Conservation (phyloP, 2,329 filamentous ascomycete genomes). For the Neofusicoccum ribis region DNA sequence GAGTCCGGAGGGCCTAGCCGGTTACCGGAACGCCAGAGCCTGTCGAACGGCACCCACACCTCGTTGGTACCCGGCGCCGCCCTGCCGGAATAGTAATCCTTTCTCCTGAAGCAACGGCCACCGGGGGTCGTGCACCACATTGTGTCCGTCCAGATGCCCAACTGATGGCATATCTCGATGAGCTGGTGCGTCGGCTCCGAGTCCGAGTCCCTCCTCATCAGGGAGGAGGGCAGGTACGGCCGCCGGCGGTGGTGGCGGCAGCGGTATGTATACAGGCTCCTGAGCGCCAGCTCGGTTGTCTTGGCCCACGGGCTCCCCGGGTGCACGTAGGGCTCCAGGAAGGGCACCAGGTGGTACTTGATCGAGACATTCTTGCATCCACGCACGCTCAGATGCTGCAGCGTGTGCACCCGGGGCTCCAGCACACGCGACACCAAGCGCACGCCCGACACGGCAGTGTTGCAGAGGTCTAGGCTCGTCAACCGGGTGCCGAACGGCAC, state of each 20-base stretch:
- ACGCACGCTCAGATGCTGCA: conserved; percentile 61
- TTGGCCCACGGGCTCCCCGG: conserved; percentile 43
- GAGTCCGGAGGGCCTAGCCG: conserved; percentile 51
- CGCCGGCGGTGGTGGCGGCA: conserved; percentile 63
- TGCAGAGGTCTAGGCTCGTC: conserved; percentile 60
- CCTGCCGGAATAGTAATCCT: conserved; percentile 58
- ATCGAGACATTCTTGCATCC: conserved; percentile 66
- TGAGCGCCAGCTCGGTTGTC: conserved; percentile 52
- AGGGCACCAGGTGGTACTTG: conserved; percentile 65
- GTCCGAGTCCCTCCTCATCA: conserved; percentile 58
- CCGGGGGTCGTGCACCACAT: conserved; percentile 62
- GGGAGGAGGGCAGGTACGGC: conserved; percentile 58
- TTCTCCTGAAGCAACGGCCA: conserved; percentile 55
- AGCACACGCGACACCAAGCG: conserved; percentile 58
- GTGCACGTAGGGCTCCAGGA: conserved; percentile 48
- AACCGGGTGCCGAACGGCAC: conserved; percentile 58
- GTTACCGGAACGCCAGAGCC: conserved; percentile 60
- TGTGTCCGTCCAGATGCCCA: conserved; percentile 63
- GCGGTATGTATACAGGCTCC: conserved; percentile 62
- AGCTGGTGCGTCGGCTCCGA: conserved; percentile 62
- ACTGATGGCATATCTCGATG: conserved; percentile 58
- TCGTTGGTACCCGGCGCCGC: conserved; percentile 57
- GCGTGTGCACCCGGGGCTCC: conserved; percentile 53
- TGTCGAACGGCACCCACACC: conserved; percentile 64
- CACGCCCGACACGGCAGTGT: conserved; percentile 60